Evolutionary conservation across 176 grass and related monocot genomes (phyloP), one percentile per base, ranked within the genome.

Genomic region (Phyllostachys edulis): DNA sequence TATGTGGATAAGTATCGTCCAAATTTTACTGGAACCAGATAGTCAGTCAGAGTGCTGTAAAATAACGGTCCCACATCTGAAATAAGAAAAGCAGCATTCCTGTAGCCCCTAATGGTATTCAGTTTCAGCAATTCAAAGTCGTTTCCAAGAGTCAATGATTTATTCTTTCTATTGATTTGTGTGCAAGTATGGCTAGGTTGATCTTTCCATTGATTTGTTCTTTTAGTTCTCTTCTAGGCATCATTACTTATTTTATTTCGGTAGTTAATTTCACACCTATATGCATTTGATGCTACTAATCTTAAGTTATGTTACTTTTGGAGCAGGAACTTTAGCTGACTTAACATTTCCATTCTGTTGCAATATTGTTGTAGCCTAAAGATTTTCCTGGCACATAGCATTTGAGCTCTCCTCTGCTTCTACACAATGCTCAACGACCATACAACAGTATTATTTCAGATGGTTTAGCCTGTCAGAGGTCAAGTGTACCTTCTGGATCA

Each of bases 311-410:
- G n/a, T 55, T 17, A 69, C 4, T 40, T 65, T 56, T 21, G 45
- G 5, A 20, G 60, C n/a, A 84, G 38, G 71, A 76, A 41, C 45
- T 52, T 6, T 14, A 68, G 6, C 73, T 67, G 73, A 77, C 37
- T 57, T 77, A 5, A 6, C 36, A 76, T 66, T 34, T 49, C 61
- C 27, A 20, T 26, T 68, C 26, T 44, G 7, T 75, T 69, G 74
- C 80, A 90, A 80, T 62, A 51, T 23, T 32, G 20, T 26, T 51
- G n/a, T 79, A 69, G 9, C 37, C 42, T 55, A 80, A 83, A 84
- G 75, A 75, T 51, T 63, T 68, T 60, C 24, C 42, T 61, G 61
- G 68, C 61, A 78, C 17, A 81, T 42, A 40, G n/a, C 71, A 67
- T 5, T 41, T 45, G 21, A 45, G 68, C 42, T 75, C 52, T 68